Conservation (phyloP, 1,139 yeast genomes). For the Suhomyces yuchorum region DNA sequence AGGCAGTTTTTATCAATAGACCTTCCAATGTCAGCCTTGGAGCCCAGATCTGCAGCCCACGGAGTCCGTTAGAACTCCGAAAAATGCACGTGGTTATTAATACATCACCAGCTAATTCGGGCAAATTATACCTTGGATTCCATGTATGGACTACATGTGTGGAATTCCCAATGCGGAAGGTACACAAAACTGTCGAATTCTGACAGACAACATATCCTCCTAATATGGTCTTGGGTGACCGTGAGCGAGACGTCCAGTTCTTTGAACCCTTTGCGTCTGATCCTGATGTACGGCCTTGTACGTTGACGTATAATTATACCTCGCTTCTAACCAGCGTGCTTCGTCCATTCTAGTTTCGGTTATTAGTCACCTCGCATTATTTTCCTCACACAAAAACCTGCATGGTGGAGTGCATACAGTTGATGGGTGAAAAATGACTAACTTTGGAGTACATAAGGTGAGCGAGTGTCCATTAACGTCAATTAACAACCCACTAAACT, state of each 20-base stretch:
- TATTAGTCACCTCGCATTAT: background rate
- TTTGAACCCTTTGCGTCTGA: no score
- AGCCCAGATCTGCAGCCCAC: background rate
- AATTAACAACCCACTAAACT: slow-evolving; percentile 7
- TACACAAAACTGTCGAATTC: background rate
- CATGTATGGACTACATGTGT: background rate
- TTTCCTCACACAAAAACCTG: background rate
- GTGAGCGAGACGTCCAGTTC: no score
- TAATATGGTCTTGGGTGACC: no score
- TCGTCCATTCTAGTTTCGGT: background rate
- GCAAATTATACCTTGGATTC: background rate
- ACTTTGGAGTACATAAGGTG: slow-evolving; percentile 3
- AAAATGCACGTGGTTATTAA: background rate
- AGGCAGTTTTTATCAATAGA: no score
- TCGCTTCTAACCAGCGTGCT: background rate
- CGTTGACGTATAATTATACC: background rate
- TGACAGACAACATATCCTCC: background rate
- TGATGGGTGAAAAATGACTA: slow-evolving; percentile 9
- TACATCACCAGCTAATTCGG: background rate
- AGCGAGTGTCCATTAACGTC: background rate
- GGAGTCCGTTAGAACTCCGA: background rate
- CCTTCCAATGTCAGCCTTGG: no score
- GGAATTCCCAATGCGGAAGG: background rate
- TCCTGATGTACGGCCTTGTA: background rate
- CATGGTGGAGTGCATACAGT: background rate